Evolutionary conservation across 768 basidiomycete species (phyloP), one percentile per base, ranked within the genome.

Genomic region (Tylopilus vinaceipallidus): DNA sequence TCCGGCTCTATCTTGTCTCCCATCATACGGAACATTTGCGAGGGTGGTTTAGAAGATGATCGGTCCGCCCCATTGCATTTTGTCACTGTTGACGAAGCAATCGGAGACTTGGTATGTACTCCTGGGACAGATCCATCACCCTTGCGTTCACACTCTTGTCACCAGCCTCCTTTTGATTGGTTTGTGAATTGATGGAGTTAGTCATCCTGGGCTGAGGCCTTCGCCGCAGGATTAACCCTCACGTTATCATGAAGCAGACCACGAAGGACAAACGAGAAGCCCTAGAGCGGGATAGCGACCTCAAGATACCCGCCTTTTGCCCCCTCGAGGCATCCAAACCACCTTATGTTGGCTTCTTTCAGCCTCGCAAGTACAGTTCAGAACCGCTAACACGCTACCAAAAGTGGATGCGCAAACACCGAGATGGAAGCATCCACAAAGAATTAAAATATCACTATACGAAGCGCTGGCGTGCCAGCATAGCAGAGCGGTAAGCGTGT

Each of bases 81-180:
- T 14, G 74, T 88, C 4, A 83, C 81, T 0, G 75, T 89, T 3
- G 62, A 77, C 32, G 84, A 86, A 57, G 85, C 88, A 4, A 82
- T 87, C 45, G 69, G 74, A 13, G 88, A 91, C 60, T 57, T 91
- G 69, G 87, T 84, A 66, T 45, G 84, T 71, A 11, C 24, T 40
- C 34, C 23, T 52, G 49, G n/a, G 30, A 41, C 41, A 27, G 33
- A 46, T 50, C 27, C 30, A 33, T 47, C 34, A 20, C 52, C 42
- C 39, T 58, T 20, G 50, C 20, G 17, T 29, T 43, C 27, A 39
- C 23, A 32, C 2, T 44, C 22, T 53, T 42, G 24, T 40, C 29
- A 36, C 34, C 45, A 88, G 83, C 82, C 82, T 26, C 71, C 67
- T 2, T 91, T 86, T 67, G 85, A 91, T 48, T 91, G 88, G 88